Conservation (phyloP, 1,139 yeast species). For the Wickerhamomyces sp. region DNA sequence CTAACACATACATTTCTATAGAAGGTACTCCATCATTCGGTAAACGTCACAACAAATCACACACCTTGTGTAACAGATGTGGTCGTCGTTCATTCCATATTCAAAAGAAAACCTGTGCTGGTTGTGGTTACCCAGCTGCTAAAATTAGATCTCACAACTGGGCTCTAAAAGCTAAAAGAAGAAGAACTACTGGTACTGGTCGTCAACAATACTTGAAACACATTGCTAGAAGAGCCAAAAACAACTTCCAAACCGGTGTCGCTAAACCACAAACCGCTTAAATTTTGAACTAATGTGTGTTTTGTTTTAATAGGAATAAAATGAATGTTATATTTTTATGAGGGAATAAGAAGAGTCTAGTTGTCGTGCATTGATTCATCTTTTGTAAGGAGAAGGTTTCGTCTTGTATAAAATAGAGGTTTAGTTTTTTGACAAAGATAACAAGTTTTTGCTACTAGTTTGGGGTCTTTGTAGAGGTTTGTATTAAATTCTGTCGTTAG, state of each 20-base stretch:
- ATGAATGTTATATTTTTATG: constrained; percentile 1
- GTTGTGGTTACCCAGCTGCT: constrained; percentile 99
- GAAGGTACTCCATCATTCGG: constrained; percentile 99
- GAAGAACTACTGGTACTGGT: constrained; percentile 99
- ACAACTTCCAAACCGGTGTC: constrained; percentile 93
- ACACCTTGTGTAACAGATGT: constrained; percentile 99
- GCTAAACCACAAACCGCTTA: constrained; percentile 51
- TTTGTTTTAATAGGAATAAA: background rate
- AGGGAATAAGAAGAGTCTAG: background rate
- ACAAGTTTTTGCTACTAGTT: background rate
- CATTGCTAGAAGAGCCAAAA: constrained; percentile 97
- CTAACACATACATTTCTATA: constrained; percentile 33
- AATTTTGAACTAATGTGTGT: constrained; percentile 9
- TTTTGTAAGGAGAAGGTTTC: background rate
- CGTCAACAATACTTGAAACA: constrained; percentile 98
- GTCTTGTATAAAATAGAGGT: background rate
- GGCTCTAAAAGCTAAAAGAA: constrained; percentile 99
- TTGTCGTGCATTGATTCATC: background rate
- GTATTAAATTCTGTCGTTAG: no score
- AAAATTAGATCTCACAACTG: constrained; percentile 98
- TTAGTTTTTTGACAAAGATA: no score
- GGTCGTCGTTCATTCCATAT: constrained; percentile 98
- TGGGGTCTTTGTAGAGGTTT: background rate
- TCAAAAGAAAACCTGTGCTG: constrained; percentile 98
- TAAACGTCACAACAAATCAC: constrained; percentile 99